Conservation (phyloP, 768 basidiomycete genomes). For the Boletus barrowsii region DNA sequence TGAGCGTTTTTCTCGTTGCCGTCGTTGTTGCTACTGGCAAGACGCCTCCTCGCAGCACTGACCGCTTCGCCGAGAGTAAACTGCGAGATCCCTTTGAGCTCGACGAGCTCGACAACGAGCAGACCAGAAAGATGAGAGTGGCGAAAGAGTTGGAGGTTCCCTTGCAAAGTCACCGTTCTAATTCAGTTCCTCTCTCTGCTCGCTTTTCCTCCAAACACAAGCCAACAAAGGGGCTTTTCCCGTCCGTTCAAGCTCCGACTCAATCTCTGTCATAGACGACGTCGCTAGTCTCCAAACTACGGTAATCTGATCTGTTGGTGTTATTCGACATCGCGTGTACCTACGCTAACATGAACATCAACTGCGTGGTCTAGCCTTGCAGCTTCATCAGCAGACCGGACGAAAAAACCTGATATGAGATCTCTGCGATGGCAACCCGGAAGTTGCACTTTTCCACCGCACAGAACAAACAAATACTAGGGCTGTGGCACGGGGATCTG, state of each 20-base stretch:
- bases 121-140: conserved; percentile 2
- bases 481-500: no score
- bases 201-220: conserved; percentile 24
- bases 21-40: conserved; percentile 1
- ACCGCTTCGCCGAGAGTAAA: not conserved
- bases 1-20: conserved; percentile 16
- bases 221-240: conserved; percentile 27
- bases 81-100: conserved; percentile 6
- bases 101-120: conserved; percentile 19
- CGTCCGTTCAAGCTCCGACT: conserved; percentile 20
- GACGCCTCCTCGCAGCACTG: conserved; percentile 7
- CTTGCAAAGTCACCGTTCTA: conserved; percentile 16
- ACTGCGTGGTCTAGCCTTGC: not conserved
- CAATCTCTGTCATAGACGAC: not conserved
- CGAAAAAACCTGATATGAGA: not conserved
- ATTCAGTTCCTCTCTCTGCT: conserved; percentile 15
- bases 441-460: no score
- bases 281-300: no score
- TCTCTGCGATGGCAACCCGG: not conserved
- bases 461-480: no score
- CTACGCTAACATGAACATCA: not conserved
- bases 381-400: not conserved
- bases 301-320: not conserved
- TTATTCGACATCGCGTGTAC: not conserved
- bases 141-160: conserved; percentile 16